Base-by-base conservation (phyloP, 805 yeast genomes). In the Candida xiaguanensis region DNA sequence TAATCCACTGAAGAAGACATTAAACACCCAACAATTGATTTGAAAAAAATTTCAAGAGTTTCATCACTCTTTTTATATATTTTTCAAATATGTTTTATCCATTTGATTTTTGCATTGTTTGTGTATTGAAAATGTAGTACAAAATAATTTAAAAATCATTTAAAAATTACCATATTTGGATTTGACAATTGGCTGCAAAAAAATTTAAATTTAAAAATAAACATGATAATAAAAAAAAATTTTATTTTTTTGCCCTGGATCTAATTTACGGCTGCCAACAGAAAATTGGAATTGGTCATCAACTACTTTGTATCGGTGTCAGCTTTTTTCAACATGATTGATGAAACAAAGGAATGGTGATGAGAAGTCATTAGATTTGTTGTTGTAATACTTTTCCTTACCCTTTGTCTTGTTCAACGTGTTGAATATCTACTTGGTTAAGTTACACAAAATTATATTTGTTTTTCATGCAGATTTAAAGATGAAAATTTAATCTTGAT, bases 171-270 rank as follows among this genome's bases (percentile, higher is more conserved):
- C 16, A 3, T 4, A 19, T 31, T 32, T 17, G 41, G 41, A 32
- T 22, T 13, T 34, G 25, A 20, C 41, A 39, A 39, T 26, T 39
- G 41, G 41, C 31, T 39, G 41, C 41, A 39, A 39, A 39, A 37
- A 31, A 14, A 31, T 20, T 7, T 7, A 26, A 26, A 26, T 26
- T 5, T 6, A 26, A 26, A 26, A 26, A 11, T 12, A 26, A 26
- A 26, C n/a, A 26, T 26, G 15, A 26, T 12, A n/a, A 26, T 8
- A 26, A 26, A 26, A 26, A 26, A 22, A 9, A n/a, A n/a, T n/a
- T n/a, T n/a, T n/a, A n/a, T 20, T 7, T 20, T 20, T 26, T 13
- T 26, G 29, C 14, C 29, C 29, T n/a, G 14, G 15, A 9, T 26
- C 14, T 9, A 26, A 26, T 26, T 26, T 26, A 26, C 29, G 29